Evolutionary conservation across 208 protist species (phyloP), one percentile per base, ranked within the genome.

Genomic region (Leishmania martiniquensis): DNA sequence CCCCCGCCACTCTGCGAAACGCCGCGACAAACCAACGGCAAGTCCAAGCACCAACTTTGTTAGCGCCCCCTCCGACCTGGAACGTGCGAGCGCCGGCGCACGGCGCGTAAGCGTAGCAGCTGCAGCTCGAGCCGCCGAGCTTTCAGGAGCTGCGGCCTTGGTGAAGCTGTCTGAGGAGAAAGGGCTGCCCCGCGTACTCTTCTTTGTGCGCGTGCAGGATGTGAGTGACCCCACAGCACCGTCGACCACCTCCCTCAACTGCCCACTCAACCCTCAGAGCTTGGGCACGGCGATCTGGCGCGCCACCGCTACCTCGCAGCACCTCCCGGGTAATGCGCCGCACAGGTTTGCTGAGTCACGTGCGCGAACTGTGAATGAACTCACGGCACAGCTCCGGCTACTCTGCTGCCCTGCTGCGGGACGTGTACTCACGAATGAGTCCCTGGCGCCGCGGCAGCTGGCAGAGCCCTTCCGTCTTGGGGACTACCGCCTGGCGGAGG

Each of bases 181-280:
- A 29, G 51, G 65, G 34, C 87, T 95, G 17, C 93, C 93, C 39
- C 89, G 89, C 20, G 93, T 88, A 45, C 84, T 96, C 44, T 93
- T 93, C 77, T 95, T 94, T 55, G 49, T 77, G 39, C 89, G 84
- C 17, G 84, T 75, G n/a, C 80, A 86, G 47, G 87, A 91, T 57
- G 81, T 93, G 37, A 87, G 80, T 62, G 81, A 84, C 75, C 54
- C 75, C 52, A 34, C 54, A 47, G 32, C 72, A 15, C 51, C 63
- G 39, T 75, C 60, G 47, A 62, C 70, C 32, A 69, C 65, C 25
- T 62, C 59, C 17, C 57, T 22, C n/a, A 20, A 57, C 44, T 52
- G 49, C 34, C 55, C 4, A 39, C 69, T 57, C 51, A 44, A 29
- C n/a, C 34, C 15, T 25, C 52, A 54, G 34, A 52, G 55, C n/a